Percentiles rank a stretch among this genome's conserved stretches.
Conservation (phyloP, 352 stramenopile genomes). For the Phytophthora palmivora region DNA sequence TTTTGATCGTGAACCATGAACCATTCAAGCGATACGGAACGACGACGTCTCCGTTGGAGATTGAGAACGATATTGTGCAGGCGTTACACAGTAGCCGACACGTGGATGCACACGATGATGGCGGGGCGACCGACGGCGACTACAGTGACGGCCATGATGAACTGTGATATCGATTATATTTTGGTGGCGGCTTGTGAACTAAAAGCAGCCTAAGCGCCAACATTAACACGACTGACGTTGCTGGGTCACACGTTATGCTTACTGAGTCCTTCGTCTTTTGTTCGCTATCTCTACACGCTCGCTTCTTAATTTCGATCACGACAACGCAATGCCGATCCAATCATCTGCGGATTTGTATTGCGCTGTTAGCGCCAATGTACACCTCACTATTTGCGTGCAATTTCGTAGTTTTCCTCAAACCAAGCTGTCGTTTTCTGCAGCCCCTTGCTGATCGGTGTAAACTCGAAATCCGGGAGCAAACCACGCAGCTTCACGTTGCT, state of each 20-base stretch:
- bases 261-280: too few species aligned
- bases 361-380: neutral
- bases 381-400: slow-evolving; percentile 48
- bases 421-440: slow-evolving; percentile 57
- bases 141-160: slow-evolving; percentile 38
- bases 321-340: too few species aligned
- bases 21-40: slow-evolving; percentile 76
- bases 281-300: too few species aligned
- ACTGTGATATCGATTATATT: slow-evolving; percentile 11
- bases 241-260: neutral
- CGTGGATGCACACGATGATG: slow-evolving; percentile 38
- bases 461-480: slow-evolving; percentile 92
- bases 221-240: too few species aligned
- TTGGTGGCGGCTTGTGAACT: too few species aligned
- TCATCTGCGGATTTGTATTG: too few species aligned
- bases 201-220: too few species aligned
- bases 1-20: slow-evolving; percentile 78
- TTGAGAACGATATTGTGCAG: slow-evolving; percentile 73
- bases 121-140: slow-evolving; percentile 35
- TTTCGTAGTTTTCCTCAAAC: slow-evolving; percentile 61
- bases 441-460: slow-evolving; percentile 94
- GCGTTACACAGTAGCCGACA: slow-evolving; percentile 44
- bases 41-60: slow-evolving; percentile 63
- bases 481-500: slow-evolving; percentile 95
- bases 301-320: too few species aligned